Evolutionary conservation across 1,139 yeast species (phyloP), one percentile per base, ranked within the genome.

Genomic region (Yamadazyma epiphylla): DNA sequence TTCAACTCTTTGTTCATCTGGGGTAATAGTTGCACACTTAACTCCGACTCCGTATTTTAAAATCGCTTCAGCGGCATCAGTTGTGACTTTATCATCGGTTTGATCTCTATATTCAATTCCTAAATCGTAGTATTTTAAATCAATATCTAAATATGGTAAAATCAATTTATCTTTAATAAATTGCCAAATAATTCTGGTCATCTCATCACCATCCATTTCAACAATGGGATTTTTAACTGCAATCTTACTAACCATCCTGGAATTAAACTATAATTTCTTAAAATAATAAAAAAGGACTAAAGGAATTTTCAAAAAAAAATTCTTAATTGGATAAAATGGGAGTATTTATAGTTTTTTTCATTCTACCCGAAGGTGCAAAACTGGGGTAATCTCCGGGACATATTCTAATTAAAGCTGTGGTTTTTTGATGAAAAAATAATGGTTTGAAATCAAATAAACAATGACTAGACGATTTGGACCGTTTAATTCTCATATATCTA

Each of bases 21-120:
- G 97, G n/a, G 97, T 89, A 58, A 89, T 89, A 35, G 97, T 89
- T 30, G 97, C 97, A 67, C 97, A 89, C 68, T 89, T 89, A 51
- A 89, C 83, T 38, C 95, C 97, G 29, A 89, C 97, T 35, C 88
- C 86, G 58, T 86, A 81, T 64, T 88, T 72, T 58, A 79, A 71
- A 49, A 86, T 88, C 32, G 97, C 97, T 40, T 83, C 70, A 22
- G 96, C 96, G 5, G 96, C 87, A 42, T 89, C 96, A 30, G 72
- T 58, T 17, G 97, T 89, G 49, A 89, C 87, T 63, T 84, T 66
- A 59, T 89, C 97, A 48, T 86, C 73, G 27, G 97, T 89, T 45
- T 77, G 60, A 60, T 89, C 96, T 59, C 97, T 78, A 60, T 80
- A 69, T 58, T 81, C 79, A 43, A 89, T 80, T 25, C 95, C 87